Conservation (phyloP, 1,139 yeast species). For the Pichia sp. region DNA sequence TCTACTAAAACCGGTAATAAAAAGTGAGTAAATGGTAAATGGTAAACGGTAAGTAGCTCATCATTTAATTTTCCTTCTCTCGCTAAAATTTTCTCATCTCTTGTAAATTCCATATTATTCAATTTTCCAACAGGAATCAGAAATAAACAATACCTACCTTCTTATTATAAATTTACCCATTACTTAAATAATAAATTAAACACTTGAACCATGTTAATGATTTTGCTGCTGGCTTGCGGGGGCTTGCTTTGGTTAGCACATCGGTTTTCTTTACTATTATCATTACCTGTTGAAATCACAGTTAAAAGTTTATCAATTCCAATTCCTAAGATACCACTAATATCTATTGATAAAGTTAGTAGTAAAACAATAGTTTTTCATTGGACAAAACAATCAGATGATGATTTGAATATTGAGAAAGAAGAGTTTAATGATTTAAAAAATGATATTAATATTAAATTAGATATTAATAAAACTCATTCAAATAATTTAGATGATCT, state of each 20-base stretch:
- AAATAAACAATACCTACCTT: not conserved
- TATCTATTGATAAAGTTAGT: slow-evolving; percentile 51
- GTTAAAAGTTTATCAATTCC: slow-evolving; percentile 46
- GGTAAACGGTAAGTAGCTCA: no score
- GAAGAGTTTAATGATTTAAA: no score
- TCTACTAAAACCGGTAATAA: no score
- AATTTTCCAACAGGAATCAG: no score
- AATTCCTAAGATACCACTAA: slow-evolving; percentile 51
- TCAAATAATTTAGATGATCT: slow-evolving; percentile 1
- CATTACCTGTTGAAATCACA: slow-evolving; percentile 45
- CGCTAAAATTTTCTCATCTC: no score
- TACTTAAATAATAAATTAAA: not conserved
- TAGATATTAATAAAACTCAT: no score
- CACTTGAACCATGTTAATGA: slow-evolving; percentile 20
- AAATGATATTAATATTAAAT: no score
- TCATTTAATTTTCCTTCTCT: no score
- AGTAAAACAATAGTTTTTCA: slow-evolving; percentile 44
- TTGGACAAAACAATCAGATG: slow-evolving; percentile 38
- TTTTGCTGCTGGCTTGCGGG: slow-evolving; percentile 18
- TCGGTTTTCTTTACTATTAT: slow-evolving; percentile 37
- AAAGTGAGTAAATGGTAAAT: no score
- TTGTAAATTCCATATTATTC: no score
- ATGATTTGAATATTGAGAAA: not conserved
- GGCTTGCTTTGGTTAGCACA: slow-evolving; percentile 40
- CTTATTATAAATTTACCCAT: not conserved